Percentiles rank a stretch among this genome's conserved stretches.
phyloP scores from a whole-genome alignment of 139 green algal genomes.

The Micractinium sp. region DNA sequence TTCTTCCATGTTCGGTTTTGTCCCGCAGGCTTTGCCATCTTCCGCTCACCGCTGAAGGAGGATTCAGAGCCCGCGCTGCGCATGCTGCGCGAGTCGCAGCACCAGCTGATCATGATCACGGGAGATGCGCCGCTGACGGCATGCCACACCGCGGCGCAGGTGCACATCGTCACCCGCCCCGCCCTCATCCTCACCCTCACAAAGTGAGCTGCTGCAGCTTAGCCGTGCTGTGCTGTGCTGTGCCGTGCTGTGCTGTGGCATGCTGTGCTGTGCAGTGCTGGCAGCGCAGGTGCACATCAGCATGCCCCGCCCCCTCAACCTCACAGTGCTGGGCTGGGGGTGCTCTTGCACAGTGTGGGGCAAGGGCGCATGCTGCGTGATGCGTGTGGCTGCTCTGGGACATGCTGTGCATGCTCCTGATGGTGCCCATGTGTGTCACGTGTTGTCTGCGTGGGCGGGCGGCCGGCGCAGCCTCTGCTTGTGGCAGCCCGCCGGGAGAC shows the following conservation, averaged over 20 bases:
- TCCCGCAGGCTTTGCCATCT: slow-evolving; percentile 88
- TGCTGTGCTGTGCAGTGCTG: no score
- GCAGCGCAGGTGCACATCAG: no score
- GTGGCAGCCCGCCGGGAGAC: no score
- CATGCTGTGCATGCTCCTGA: no score
- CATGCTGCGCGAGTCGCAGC: slow-evolving; percentile 72
- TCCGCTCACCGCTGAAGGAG: slow-evolving; percentile 89
- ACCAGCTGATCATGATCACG: slow-evolving; percentile 97
- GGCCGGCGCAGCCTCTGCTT: no score
- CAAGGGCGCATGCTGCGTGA: no score
- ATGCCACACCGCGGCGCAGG: slow-evolving; percentile 79
- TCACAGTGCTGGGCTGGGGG: not conserved
- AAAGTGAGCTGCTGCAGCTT: not conserved
- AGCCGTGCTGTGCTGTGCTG: not conserved
- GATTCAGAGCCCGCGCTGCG: slow-evolving; percentile 82
- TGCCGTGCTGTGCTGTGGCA: not conserved
- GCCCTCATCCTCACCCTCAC: slow-evolving; percentile 78
- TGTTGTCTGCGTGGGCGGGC: no score
- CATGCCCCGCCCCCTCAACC: not conserved
- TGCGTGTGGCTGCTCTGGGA: no score
- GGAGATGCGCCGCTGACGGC: slow-evolving; percentile 91
- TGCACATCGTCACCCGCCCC: slow-evolving; percentile 90
- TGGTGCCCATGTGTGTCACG: no score
- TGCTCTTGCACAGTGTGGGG: no score
- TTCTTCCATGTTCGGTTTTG: not conserved